A percentile compares a stretch with the other conserved stretches of the same genome.
Conservation (phyloP, 1,284 basidiomycete genomes). For the Ganoderma lucidum region DNA sequence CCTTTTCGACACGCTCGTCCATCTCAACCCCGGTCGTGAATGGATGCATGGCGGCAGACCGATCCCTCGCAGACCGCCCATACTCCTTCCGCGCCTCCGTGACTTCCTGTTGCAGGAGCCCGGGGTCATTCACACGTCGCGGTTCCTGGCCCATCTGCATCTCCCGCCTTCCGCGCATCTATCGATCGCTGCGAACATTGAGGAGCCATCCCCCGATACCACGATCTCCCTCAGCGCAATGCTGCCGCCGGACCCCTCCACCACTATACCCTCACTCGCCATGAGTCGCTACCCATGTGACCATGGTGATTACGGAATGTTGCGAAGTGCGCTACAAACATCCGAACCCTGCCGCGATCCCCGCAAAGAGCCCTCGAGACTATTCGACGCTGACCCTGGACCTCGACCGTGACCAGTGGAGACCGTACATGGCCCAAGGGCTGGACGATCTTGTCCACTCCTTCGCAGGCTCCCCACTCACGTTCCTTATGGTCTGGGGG, state of each 20-base stretch:
- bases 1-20: not conserved
- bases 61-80: not conserved
- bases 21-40: not conserved
- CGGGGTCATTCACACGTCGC: not conserved
- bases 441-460: not conserved
- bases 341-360: too few species aligned
- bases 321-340: too few species aligned
- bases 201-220: too few species aligned
- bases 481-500: not conserved
- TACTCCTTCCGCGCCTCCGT: not conserved
- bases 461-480: not conserved
- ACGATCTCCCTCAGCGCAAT: not conserved
- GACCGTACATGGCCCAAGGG: too few species aligned
- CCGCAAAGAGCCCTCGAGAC: too few species aligned
- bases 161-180: not conserved
- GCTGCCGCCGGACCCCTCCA: constrained; percentile 3
- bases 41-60: not conserved
- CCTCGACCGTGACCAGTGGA: too few species aligned
- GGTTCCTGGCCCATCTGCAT: not conserved
- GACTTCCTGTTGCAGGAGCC: not conserved
- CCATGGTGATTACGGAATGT: too few species aligned
- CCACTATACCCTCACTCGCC: not conserved
- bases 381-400: too few species aligned
- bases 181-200: too few species aligned
- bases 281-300: too few species aligned